A percentile compares a stretch with the other conserved stretches of the same genome.
phyloP scores from a whole-genome alignment of 805 yeast genomes.

The Ogataea naganishii region DNA sequence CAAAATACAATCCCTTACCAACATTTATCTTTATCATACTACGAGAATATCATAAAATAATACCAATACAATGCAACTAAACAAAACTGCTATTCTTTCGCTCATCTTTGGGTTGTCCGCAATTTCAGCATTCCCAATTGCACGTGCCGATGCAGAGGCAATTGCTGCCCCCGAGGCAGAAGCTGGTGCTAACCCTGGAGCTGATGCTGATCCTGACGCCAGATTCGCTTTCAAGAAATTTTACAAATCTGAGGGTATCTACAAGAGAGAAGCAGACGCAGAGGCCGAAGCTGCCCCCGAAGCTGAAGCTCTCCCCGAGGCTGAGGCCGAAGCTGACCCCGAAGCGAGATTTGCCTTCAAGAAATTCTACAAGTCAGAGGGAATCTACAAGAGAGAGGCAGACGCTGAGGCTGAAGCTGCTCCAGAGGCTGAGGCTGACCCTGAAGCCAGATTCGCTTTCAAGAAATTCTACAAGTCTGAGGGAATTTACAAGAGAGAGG shows the following conservation, averaged over 20 bases:
- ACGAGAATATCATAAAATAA: too few relatives aligned
- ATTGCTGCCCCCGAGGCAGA: constrained; percentile 3
- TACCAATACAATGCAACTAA: too few relatives aligned
- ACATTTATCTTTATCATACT: too few relatives aligned
- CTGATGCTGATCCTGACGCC: constrained; percentile 13
- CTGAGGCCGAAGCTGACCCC: constrained; percentile 15
- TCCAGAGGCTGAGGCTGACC: constrained; percentile 7
- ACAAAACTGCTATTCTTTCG: too few relatives aligned
- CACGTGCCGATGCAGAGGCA: constrained; percentile 2
- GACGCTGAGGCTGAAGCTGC: constrained; percentile 11
- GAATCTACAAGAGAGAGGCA: constrained; percentile 11
- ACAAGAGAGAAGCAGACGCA: constrained; percentile 12
- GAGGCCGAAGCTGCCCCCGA: constrained; percentile 13
- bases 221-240: constrained; percentile 7
- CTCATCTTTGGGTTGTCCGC: constrained; percentile 1
- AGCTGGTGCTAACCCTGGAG: constrained; percentile 5
- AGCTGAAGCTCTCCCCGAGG: constrained; percentile 11
- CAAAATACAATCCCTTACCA: too few relatives aligned
- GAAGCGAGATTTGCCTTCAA: constrained; percentile 9
- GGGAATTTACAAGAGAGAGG: constrained; percentile 20
- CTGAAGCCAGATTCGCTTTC: constrained; percentile 6
- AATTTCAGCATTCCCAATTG: constrained; percentile 5
- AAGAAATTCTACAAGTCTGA: constrained; percentile 6
- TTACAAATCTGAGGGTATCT: constrained; percentile 5
- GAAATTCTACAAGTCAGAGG: constrained; percentile 5